phyloP scores from a whole-genome alignment of 257 asterid species.

The Datura wrightii region DNA sequence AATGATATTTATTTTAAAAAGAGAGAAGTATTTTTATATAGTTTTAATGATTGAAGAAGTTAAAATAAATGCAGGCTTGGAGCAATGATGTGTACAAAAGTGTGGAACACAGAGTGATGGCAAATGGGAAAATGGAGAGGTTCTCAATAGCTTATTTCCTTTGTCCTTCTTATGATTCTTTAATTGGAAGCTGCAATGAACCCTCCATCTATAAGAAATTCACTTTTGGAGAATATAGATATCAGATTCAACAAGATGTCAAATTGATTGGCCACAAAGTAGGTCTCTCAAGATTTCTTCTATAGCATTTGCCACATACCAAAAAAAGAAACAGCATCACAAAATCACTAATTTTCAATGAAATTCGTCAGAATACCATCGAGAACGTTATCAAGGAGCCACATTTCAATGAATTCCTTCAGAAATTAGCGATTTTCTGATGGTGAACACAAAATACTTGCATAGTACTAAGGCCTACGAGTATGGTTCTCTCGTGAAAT shows the following conservation, averaged over 20 bases:
- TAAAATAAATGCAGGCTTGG: slow-evolving; percentile 68
- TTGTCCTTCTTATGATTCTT: slow-evolving; percentile 67
- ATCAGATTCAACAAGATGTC: slow-evolving; percentile 60
- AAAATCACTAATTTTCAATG: background rate
- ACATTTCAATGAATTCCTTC: background rate
- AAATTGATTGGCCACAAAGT: slow-evolving; percentile 58
- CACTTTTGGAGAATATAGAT: slow-evolving; percentile 66
- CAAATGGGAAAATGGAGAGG: slow-evolving; percentile 59
- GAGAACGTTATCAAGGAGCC: background rate
- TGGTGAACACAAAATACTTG: background rate
- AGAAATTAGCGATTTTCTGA: background rate
- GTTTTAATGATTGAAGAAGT: too few relatives aligned
- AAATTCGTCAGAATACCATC: too few relatives aligned
- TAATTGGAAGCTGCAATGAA: slow-evolving; percentile 54
- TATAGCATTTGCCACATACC: background rate
- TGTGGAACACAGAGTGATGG: slow-evolving; percentile 72
- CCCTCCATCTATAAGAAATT: slow-evolving; percentile 57
- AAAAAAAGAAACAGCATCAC: background rate
- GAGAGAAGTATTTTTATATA: too few relatives aligned
- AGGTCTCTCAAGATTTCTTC: slow-evolving; percentile 62
- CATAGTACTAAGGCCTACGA: background rate
- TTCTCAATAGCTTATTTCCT: slow-evolving; percentile 77
- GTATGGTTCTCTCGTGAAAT: background rate
- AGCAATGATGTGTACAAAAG: slow-evolving; percentile 74
- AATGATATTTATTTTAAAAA: too few relatives aligned